Base-by-base conservation (phyloP, 2,329 filamentous ascomycete species). In the Ceratocystiopsis sp. region DNA sequence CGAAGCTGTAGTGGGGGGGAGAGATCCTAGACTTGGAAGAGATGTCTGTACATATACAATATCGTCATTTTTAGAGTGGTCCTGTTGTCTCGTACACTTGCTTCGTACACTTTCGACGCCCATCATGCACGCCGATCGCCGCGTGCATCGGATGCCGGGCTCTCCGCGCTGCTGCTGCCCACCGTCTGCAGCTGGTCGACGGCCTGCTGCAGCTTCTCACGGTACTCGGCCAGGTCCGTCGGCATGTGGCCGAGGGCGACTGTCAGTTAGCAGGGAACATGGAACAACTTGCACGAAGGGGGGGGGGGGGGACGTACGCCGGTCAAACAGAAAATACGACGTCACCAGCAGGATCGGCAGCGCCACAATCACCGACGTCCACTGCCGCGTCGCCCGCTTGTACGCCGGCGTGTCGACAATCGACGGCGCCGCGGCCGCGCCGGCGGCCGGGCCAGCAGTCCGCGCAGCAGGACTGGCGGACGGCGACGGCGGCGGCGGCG, bases 341-440 rank as follows among this genome's bases (percentile, higher is more conserved):
- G 68, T 70, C 41, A 75, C 69, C 14, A 74, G 47, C 5, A 73
- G 51, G 32, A 75, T 64, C 2, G 71, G 71, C 55, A 73, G 50
- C 19, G 67, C 69, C 43, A 74, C 62, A 49, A 75, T 67, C 9
- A 62, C 47, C 18, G 59, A 56, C 3, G 61, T 56, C 60, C 67
- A 73, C 50, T 61, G 65, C 45, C 66, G 54, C 43, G 63, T 60
- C 29, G 65, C 62, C 35, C 52, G 50, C 43, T 65, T 62, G 52
- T 68, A 71, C 37, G 63, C 61, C 35, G 59, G 54, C 44, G 60
- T 62, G 18, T 55, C 55, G 40, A 61, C 56, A 38, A 58, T 45
- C 25, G 46, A 51, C 32, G 50, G 53, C 19, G 41, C 4, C 39
- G 38, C 17, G 37, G 34, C 15, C 40, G 32, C 8, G 32, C 29